phyloP scores from a whole-genome alignment of 202 grass and related monocot species.

The Carex arenaria region DNA sequence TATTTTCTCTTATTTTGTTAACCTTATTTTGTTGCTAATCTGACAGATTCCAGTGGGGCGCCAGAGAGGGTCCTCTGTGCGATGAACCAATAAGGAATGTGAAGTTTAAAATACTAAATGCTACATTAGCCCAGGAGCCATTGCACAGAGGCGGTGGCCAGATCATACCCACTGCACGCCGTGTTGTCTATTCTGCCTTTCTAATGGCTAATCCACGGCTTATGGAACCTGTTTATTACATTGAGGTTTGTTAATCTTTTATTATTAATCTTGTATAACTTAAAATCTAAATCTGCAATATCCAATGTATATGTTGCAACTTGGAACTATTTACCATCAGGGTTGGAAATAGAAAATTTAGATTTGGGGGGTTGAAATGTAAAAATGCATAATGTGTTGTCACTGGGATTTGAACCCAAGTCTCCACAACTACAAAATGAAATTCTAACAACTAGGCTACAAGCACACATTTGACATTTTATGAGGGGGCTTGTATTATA shows the following conservation, averaged over 20 bases:
- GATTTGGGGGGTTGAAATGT: too few species aligned
- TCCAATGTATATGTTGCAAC: not conserved
- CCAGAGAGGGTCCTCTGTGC: conserved; percentile 94
- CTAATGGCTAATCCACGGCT: conserved; percentile 93
- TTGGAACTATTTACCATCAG: not conserved
- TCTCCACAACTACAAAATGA: too few species aligned
- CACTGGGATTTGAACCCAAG: too few species aligned
- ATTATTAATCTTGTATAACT: conserved; percentile 2
- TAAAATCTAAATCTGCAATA: not conserved
- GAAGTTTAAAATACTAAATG: conserved; percentile 97
- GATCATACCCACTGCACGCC: conserved; percentile 91
- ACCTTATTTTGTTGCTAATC: conserved; percentile 26
- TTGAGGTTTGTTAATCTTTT: conserved; percentile 59
- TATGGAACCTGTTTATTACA: conserved; percentile 98
- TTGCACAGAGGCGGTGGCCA: conserved; percentile 96
- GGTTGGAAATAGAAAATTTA: too few species aligned
- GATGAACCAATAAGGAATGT: conserved; percentile 97
- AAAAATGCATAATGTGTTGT: too few species aligned
- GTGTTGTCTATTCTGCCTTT: conserved; percentile 98
- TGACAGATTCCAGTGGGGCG: conserved; percentile 93
- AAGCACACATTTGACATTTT: too few species aligned
- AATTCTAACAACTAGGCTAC: too few species aligned
- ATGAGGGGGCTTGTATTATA: too few species aligned
- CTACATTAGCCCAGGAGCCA: conserved; percentile 79
- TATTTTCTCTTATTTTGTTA: conserved; percentile 10